A percentile compares a stretch with the other conserved stretches of the same genome.
phyloP scores from a whole-genome alignment of 1,284 basidiomycete species.

The Kalmanozyma brasiliensis region DNA sequence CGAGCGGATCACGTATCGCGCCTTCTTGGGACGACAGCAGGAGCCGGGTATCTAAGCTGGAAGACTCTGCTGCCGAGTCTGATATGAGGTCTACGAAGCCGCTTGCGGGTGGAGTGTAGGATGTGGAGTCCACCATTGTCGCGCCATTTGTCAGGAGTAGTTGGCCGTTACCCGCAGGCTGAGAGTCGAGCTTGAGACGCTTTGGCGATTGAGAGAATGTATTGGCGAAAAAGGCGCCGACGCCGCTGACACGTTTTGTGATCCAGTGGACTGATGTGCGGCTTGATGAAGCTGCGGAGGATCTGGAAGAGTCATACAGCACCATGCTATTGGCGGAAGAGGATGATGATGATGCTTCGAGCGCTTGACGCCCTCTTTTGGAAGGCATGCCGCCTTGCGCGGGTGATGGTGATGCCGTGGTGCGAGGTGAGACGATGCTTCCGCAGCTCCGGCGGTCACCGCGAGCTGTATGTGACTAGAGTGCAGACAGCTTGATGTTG shows the following conservation, averaged over 20 bases:
- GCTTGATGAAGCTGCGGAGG: neutral
- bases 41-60: slow-evolving; percentile 1
- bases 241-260: slow-evolving; percentile 1
- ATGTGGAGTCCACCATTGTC: neutral
- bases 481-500: neutral
- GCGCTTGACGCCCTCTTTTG: slow-evolving; percentile 20
- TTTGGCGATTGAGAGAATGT: slow-evolving; percentile 6
- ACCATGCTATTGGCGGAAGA: neutral
- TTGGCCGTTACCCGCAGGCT: neutral
- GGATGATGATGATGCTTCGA: slow-evolving; percentile 2
- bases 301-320: neutral
- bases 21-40: slow-evolving; percentile 23
- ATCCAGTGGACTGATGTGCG: neutral
- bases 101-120: slow-evolving; percentile 8
- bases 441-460: slow-evolving; percentile 4
- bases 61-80: neutral
- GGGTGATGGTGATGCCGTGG: neutral
- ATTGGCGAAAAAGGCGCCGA: slow-evolving; percentile 1
- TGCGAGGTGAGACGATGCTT: neutral
- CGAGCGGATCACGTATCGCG: slow-evolving; percentile 35
- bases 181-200: slow-evolving; percentile 5
- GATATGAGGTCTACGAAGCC: slow-evolving; percentile 23
- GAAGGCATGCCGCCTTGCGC: slow-evolving; percentile 16
- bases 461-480: neutral
- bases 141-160: neutral